Conservation (phyloP, 352 stramenopile species). For the Pythium plurisporium region DNA sequence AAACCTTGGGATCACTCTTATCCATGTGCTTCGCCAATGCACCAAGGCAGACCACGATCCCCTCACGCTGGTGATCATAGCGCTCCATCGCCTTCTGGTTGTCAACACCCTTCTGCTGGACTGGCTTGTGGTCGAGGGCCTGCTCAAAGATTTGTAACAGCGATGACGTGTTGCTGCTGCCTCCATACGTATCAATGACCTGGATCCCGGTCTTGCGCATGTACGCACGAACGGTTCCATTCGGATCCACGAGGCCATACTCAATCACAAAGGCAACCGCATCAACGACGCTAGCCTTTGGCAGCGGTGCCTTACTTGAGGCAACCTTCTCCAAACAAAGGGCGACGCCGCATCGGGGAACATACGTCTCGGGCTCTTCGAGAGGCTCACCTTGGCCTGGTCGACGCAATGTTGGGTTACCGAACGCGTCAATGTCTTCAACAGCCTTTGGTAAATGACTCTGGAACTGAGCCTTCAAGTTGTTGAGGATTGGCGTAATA, state of each 20-base stretch:
- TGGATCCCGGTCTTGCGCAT: constrained; percentile 85
- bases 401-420: constrained; percentile 64
- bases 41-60: constrained; percentile 88
- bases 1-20: constrained; percentile 85
- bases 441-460: constrained; percentile 47
- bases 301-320: constrained; percentile 35
- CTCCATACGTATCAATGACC: constrained; percentile 66
- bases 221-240: constrained; percentile 64
- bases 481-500: constrained; percentile 59
- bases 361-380: constrained; percentile 52
- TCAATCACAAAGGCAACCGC: constrained; percentile 82
- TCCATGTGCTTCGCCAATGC: constrained; percentile 89
- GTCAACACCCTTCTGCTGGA: constrained; percentile 36
- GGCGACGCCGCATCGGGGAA: constrained; percentile 67
- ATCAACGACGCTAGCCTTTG: constrained; percentile 54
- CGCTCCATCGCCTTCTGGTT: constrained; percentile 38
- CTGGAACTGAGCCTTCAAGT: constrained; percentile 65
- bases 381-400: constrained; percentile 43
- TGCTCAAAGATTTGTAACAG: constrained; percentile 74
- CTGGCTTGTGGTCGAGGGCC: constrained; percentile 61
- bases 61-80: constrained; percentile 88
- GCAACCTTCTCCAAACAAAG: constrained; percentile 75
- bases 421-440: constrained; percentile 65
- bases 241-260: constrained; percentile 64
- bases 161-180: constrained; percentile 52